Evolutionary conservation across 352 stramenopile species (phyloP).

Genomic region (Phytophthora constricta): DNA sequence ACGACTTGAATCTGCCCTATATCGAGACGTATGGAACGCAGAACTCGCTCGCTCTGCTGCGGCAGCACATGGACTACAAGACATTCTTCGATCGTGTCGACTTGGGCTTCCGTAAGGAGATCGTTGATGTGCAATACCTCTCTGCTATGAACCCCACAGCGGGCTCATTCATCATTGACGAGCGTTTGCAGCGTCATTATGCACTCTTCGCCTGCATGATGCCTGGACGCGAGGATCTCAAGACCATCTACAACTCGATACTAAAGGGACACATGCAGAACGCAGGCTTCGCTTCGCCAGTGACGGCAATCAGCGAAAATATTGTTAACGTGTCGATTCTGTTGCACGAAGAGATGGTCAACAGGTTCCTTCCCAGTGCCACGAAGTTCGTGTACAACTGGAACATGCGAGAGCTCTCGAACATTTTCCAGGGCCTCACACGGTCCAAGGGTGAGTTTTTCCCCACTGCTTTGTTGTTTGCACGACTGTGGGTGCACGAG

Average conservation of each 20-base stretch:
- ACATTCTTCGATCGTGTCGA: constrained; percentile 96
- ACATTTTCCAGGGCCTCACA: constrained; percentile 96
- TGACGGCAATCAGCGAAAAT: constrained; percentile 77
- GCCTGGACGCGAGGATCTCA: constrained; percentile 94
- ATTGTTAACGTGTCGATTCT: constrained; percentile 93
- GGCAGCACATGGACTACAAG: constrained; percentile 96
- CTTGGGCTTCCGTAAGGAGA: constrained; percentile 96
- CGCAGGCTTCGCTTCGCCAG: constrained; percentile 67
- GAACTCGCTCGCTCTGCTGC: constrained; percentile 94
- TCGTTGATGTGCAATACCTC: constrained; percentile 97
- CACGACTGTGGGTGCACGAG: constrained; percentile 96
- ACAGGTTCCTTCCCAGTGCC: constrained; percentile 95
- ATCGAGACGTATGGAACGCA: constrained; percentile 98
- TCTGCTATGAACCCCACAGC: constrained; percentile 97
- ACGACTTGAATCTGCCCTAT: constrained; percentile 97
- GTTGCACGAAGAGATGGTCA: constrained; percentile 93
- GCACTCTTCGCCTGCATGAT: constrained; percentile 96
- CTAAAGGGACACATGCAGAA: constrained; percentile 94
- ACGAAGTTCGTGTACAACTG: constrained; percentile 99
- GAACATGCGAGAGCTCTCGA: constrained; percentile 97
- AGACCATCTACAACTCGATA: constrained; percentile 96
- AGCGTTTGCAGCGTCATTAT: constrained; percentile 96
- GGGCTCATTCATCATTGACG: constrained; percentile 97
- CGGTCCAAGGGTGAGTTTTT: constrained; percentile 94
- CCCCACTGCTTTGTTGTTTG: constrained; percentile 82